Evolutionary conservation across 1,284 basidiomycete species (phyloP).

Genomic region (Ceratobasidium sp.): DNA sequence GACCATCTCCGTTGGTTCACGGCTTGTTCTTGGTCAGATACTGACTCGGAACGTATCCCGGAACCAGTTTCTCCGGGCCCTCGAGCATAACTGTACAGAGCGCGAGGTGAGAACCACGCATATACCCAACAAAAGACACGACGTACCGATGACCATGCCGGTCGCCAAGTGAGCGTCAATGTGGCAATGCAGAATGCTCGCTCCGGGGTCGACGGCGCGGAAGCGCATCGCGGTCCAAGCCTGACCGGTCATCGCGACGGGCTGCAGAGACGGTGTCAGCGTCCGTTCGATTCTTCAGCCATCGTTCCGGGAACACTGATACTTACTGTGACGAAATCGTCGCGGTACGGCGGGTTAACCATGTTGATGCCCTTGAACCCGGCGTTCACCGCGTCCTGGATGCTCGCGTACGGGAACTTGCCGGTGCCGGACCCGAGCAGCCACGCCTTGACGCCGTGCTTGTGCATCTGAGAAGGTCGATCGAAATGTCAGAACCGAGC

Average conservation of each 20-base stretch:
- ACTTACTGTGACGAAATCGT: conserved; percentile 24
- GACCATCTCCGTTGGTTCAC: background rate
- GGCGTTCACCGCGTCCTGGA: conserved; percentile 29
- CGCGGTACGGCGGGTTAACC: conserved; percentile 32
- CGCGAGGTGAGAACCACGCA: background rate
- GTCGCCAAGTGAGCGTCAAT: conserved; percentile 32
- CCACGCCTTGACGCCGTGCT: conserved; percentile 36
- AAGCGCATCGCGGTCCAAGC: conserved; percentile 35
- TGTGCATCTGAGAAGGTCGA: conserved; percentile 19
- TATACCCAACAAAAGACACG: background rate
- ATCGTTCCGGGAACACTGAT: background rate
- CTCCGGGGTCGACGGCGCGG: conserved; percentile 18
- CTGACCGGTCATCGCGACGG: conserved; percentile 13
- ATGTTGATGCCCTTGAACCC: conserved; percentile 28
- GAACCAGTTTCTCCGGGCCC: conserved; percentile 14
- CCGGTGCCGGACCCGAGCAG: conserved; percentile 33
- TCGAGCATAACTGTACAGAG: background rate
- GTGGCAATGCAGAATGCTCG: conserved; percentile 33
- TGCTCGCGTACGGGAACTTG: conserved; percentile 20
- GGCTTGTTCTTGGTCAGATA: conserved; percentile 29
- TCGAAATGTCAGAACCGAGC: background rate
- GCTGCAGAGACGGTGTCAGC: background rate
- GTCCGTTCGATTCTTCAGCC: no score
- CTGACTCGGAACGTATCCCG: conserved; percentile 18
- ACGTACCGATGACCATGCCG: conserved; percentile 28